These are phyloP conservation scores for Aphanocladium album DNA, from an alignment of 2,329 filamentous ascomycete genomes.

Conservation along the genomic window DNA sequence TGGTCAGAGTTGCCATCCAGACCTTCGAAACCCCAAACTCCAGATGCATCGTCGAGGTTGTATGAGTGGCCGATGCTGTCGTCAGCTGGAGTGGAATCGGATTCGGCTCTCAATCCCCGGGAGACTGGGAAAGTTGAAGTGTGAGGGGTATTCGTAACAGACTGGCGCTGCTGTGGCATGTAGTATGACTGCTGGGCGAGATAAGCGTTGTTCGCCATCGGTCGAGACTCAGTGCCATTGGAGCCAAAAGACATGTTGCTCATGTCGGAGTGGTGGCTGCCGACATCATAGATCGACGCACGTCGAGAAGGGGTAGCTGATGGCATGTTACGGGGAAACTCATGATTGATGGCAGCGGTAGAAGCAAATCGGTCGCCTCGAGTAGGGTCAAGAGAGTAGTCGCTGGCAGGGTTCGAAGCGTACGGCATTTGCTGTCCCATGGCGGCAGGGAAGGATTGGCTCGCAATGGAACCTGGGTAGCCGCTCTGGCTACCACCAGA, in stretches of 20 bases:
- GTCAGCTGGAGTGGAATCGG: constrained; percentile 10
- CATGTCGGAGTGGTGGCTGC: constrained; percentile 16
- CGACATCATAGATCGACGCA: constrained; percentile 18
- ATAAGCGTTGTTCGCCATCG: constrained; percentile 11
- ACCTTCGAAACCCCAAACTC: not conserved
- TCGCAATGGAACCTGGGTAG: not conserved
- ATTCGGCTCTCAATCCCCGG: constrained; percentile 18
- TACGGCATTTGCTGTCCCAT: not conserved
- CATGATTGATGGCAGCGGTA: constrained; percentile 16
- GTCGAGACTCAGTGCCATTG: constrained; percentile 12
- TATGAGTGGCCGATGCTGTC: not conserved
- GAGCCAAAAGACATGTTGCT: constrained; percentile 12
- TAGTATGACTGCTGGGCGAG: constrained; percentile 17
- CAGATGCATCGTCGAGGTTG: not conserved
- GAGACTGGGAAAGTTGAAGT: constrained; percentile 17
- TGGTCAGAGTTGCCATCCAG: constrained; percentile 3
- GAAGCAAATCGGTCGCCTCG: constrained; percentile 16
- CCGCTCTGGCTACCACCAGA: not conserved
- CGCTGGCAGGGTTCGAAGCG: constrained; percentile 1
- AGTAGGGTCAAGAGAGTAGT: constrained; percentile 20
- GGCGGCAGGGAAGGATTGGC: not conserved
- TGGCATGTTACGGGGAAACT: constrained; percentile 23
- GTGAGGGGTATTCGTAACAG: constrained; percentile 14
- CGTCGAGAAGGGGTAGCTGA: constrained; percentile 17
- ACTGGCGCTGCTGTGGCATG: constrained; percentile 15